These are phyloP conservation scores for Vicia sativa DNA, from an alignment of 306 rosid genomes.

Conservation along the genomic window DNA sequence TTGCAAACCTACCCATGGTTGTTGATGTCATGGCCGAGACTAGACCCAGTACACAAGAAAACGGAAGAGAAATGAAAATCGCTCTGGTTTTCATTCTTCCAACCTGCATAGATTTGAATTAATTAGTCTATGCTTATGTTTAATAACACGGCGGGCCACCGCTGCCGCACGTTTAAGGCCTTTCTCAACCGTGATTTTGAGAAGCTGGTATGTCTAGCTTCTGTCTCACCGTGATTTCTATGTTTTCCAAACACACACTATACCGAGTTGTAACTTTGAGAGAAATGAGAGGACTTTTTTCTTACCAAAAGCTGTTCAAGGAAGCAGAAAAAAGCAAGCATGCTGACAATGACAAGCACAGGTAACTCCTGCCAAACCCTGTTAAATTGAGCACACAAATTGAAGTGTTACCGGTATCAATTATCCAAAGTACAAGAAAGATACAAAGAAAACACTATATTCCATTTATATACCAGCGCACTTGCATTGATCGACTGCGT, in stretches of 20 bases:
- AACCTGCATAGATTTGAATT: slow-evolving; percentile 60
- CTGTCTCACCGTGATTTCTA: too few species aligned
- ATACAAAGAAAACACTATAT: too few species aligned
- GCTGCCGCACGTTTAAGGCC: too few species aligned
- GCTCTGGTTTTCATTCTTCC: slow-evolving; percentile 77
- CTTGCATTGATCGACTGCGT: too few species aligned
- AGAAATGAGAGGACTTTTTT: slow-evolving; percentile 18
- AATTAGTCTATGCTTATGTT: background rate
- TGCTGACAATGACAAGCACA: slow-evolving; percentile 89
- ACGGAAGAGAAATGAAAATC: slow-evolving; percentile 87
- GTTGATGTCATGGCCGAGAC: slow-evolving; percentile 89
- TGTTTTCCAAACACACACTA: background rate
- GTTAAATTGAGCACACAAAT: slow-evolving; percentile 36
- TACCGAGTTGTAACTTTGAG: slow-evolving; percentile 30
- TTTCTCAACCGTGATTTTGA: too few species aligned
- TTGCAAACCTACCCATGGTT: slow-evolving; percentile 79
- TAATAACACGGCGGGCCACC: too few species aligned
- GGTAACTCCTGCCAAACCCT: slow-evolving; percentile 99
- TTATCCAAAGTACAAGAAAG: background rate
- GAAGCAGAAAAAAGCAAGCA: slow-evolving; percentile 96
- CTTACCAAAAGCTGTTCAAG: slow-evolving; percentile 95
- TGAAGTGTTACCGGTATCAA: slow-evolving; percentile 19
- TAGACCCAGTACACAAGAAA: slow-evolving; percentile 89
- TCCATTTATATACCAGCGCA: too few species aligned
- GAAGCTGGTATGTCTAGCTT: too few species aligned